Base-by-base conservation (phyloP, 2,329 filamentous ascomycete species). In the Blastomyces gilchristii region DNA sequence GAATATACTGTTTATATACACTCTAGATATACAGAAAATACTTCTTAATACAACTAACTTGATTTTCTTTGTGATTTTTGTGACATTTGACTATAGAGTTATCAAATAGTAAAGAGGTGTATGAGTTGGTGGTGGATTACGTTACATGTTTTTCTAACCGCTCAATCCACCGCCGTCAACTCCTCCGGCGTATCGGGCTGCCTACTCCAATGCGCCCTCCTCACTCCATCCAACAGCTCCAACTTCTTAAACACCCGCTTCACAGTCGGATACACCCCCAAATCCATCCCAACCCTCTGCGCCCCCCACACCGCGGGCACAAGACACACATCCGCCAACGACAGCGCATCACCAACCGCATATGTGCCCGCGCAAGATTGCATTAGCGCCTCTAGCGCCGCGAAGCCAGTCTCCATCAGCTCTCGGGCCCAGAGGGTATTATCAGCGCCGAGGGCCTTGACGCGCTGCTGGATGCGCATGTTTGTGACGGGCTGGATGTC, bases 401-500 rank as follows among this genome's bases (percentile, higher is more conserved):
- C 68, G n/a, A 87, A 72, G 0, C 84, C 84, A 8, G 79, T 76
- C 1, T 72, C 71, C 71, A 83, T 82, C 6, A 84, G 72, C 61
- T 80, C 77, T 50, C 73, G 74, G 41, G 81, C 82, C 83, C 84
- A 86, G 3, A 74, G 72, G 31, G 76, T 76, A 22, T 58, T 50
- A 1, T 76, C 77, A 1, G 72, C 75, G 0, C 78, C 79, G 0
- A 83, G 68, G 0, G 72, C 72, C 3, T 76, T 75, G 2, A 86
- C 75, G 0, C 78, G 76, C 57, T 79, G 78, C 67, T 84, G 75
- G 47, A 85, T 79, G 9, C 79, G 76, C 22, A 83, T 70, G 67
- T 86, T 86, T 1, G 84, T 85, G 0, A 84, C 78, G 6, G 85
- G 85, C 71, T 87, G 85, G 4, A 81, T 77, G 65, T 87, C 85